Evolutionary conservation across 352 stramenopile genomes (phyloP).

Genomic region (Pythium periplocum): DNA sequence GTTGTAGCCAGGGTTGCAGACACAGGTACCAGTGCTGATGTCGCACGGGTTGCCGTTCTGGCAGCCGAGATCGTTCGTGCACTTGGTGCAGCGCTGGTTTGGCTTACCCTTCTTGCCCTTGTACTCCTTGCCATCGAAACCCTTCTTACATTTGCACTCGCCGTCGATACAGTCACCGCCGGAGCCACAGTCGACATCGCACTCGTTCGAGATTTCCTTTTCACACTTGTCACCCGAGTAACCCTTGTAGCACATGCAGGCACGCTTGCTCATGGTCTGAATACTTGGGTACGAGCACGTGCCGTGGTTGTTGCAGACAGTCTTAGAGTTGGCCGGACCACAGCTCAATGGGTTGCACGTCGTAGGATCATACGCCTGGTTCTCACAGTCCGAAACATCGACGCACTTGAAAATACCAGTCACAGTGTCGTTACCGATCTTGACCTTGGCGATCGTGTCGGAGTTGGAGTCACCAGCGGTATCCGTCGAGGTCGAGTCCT

Average conservation of each 20-base stretch:
- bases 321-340: slow-evolving; percentile 18
- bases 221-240: slow-evolving; percentile 40
- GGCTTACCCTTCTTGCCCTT: slow-evolving; percentile 39
- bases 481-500: not conserved
- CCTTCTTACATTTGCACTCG: slow-evolving; percentile 36
- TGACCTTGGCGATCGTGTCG: slow-evolving; percentile 24
- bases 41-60: slow-evolving; percentile 33
- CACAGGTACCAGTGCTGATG: slow-evolving; percentile 27
- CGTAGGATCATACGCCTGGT: slow-evolving; percentile 27
- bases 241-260: slow-evolving; percentile 32
- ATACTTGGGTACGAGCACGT: slow-evolving; percentile 36
- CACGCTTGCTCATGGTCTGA: slow-evolving; percentile 24
- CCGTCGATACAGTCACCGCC: slow-evolving; percentile 41
- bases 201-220: slow-evolving; percentile 32
- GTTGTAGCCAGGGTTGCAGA: slow-evolving; percentile 30
- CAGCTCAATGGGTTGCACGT: slow-evolving; percentile 30
- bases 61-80: slow-evolving; percentile 30
- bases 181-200: slow-evolving; percentile 46
- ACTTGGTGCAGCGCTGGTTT: slow-evolving; percentile 37
- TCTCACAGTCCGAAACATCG: slow-evolving; percentile 37
- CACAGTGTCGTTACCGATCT: slow-evolving; percentile 43
- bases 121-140: slow-evolving; percentile 37
- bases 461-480: not conserved
- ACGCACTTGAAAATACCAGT: slow-evolving; percentile 40
- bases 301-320: slow-evolving; percentile 34